Base-by-base conservation (phyloP, 345 rosid genomes). In the Litchi chinensis region DNA sequence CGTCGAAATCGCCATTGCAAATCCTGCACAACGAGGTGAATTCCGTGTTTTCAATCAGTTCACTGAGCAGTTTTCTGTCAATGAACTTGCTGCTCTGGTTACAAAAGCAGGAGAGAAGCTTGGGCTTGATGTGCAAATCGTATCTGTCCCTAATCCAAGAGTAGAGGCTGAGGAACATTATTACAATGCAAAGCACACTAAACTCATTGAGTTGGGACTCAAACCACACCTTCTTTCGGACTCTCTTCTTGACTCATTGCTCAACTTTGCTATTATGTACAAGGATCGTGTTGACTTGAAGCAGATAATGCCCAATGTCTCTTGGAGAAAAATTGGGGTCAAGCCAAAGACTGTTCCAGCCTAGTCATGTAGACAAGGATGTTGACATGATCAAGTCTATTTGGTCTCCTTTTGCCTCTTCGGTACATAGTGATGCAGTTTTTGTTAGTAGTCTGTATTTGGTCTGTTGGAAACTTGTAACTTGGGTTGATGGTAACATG, bases 121-220 rank as follows among this genome's bases (percentile, higher is more conserved):
- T 18, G 99, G 97, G 43, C 82, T 93, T 8, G 91, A 93, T 6
- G 98, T 96, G 80, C 83, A 88, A 77, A 86, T 93, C 73, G 77
- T 77, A 83, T 86, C 86, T 11, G 97, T 96, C 68, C 98, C 99
- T 16, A 96, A 96, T 82, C 99, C 98, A 5, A 86, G 99, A 84
- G 99, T 96, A 24, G 99, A 96, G 82, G 97, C 99, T 5, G 99
- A 96, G 82, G 98, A 96, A 71, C 99, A 96, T 82, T 96, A 96
- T 85, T 94, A 96, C 93, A 96, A 94, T 63, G 98, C 99, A 63
- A 96, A 91, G 87, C 98, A 93, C 79, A 96, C 98, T 8, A 96
- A 96, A 88, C 95, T 96, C 44, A 86, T 96, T 77, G 99, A 96
- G 77, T 83, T 96, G 79, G 99, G 99, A 74, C 97, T 96, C 59